Conservation (phyloP, 768 basidiomycete species). For the Leccinum pellstonianum region DNA sequence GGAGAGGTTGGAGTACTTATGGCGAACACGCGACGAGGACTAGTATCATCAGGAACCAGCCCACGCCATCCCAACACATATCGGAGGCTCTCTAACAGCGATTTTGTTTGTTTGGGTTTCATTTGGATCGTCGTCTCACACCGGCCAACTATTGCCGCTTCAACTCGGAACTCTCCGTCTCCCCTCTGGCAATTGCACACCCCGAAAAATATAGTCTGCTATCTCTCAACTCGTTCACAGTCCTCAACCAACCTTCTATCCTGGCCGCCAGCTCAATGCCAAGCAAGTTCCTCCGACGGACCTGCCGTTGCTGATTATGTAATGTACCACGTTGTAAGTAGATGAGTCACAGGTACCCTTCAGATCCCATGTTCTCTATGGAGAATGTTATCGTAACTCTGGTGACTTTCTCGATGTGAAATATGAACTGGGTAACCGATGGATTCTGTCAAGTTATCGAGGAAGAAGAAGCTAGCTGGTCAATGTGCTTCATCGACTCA, state of each 20-base stretch:
- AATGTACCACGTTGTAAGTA: background rate
- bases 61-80: slow-evolving; percentile 12
- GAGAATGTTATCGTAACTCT: background rate
- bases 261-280: slow-evolving; percentile 3
- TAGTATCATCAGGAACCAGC: slow-evolving; percentile 15
- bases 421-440: background rate
- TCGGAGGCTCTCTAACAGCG: slow-evolving; percentile 28
- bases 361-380: background rate
- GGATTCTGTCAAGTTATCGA: too few relatives aligned
- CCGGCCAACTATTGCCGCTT: slow-evolving; percentile 27
- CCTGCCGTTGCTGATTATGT: background rate
- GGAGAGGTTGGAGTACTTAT: slow-evolving; percentile 31
- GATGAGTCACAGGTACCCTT: background rate
- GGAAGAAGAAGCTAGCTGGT: too few relatives aligned
- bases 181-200: background rate
- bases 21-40: slow-evolving; percentile 25
- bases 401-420: background rate
- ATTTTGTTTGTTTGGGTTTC: slow-evolving; percentile 26
- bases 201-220: background rate
- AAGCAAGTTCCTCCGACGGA: slow-evolving; percentile 8
- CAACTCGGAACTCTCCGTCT: background rate
- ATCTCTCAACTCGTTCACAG: background rate
- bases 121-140: slow-evolving; percentile 34
- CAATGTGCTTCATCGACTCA: too few relatives aligned
- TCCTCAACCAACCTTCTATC: background rate